Evolutionary conservation across 768 basidiomycete species (phyloP).

Genomic region (Pleurotus salmoneostramineus): DNA sequence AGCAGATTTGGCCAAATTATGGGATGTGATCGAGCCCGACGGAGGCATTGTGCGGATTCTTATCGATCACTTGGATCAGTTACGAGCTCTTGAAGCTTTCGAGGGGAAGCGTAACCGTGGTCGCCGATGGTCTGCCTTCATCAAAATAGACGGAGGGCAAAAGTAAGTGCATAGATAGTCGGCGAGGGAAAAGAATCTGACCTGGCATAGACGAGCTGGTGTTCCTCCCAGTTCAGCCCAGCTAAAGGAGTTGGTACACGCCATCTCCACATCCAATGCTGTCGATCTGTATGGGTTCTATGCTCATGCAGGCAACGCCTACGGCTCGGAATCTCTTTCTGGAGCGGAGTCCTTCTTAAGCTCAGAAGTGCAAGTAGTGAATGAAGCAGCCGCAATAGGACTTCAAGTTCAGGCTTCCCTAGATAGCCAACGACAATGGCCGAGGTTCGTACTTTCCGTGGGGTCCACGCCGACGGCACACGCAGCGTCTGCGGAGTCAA

Average conservation of each 20-base stretch:
- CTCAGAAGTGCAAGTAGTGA: slow-evolving; percentile 67
- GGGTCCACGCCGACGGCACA: slow-evolving; percentile 90
- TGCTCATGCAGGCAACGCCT: slow-evolving; percentile 73
- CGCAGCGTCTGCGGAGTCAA: slow-evolving; percentile 56
- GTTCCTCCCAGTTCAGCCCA: slow-evolving; percentile 45
- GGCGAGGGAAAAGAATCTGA: slow-evolving; percentile 8
- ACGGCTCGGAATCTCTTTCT: slow-evolving; percentile 64
- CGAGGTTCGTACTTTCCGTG: slow-evolving; percentile 68
- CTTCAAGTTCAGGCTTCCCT: slow-evolving; percentile 35
- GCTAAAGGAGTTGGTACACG: slow-evolving; percentile 52
- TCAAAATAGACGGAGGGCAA: slow-evolving; percentile 77
- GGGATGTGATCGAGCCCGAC: slow-evolving; percentile 47
- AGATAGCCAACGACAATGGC: slow-evolving; percentile 16
- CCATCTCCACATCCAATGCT: slow-evolving; percentile 47
- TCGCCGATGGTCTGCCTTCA: slow-evolving; percentile 69
- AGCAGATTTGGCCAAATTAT: slow-evolving; percentile 58
- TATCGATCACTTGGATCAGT: slow-evolving; percentile 74
- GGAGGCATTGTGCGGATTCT: slow-evolving; percentile 66
- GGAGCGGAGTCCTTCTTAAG: slow-evolving; percentile 67
- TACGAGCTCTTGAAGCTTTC: slow-evolving; percentile 59
- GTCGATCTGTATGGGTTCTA: slow-evolving; percentile 81
- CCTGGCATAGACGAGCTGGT: slow-evolving; percentile 63
- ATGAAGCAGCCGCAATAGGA: slow-evolving; percentile 56
- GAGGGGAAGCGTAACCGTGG: slow-evolving; percentile 36
- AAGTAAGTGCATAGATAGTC: slow-evolving; percentile 43